Evolutionary conservation across 1,284 basidiomycete species (phyloP), one percentile per base, ranked within the genome.

Genomic region (Moesziomyces antarcticus): DNA sequence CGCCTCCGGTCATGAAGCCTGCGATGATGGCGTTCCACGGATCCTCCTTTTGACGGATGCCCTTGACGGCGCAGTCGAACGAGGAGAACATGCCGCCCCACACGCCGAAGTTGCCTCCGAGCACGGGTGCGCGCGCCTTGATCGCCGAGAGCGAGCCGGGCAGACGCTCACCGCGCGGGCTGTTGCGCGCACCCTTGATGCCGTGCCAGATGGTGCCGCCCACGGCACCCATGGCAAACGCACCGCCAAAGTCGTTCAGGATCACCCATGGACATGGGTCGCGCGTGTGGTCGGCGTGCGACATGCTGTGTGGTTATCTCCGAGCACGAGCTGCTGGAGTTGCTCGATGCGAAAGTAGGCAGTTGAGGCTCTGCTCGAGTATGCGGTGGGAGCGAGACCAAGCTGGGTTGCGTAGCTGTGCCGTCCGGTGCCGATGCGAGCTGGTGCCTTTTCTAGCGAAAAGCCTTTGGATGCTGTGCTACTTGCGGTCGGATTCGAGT

Each of bases 21-120:
- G 96, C 94, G 59, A 97, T 92, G 82, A 99, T 98, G 44, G 94
- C 94, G 85, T 99, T 99, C 94, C 95, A 99, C 53, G 95, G 93
- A 85, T 99, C 97, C 86, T 99, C 97, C 85, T 99, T 99, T 87
- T 99, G 96, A 83, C 97, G 65, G 20, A 82, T 93, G 11, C 94
- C 94, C 86, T 99, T 98, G 73, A 99, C 92, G 1, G 94, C 93
- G 85, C 97, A 99, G 85, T 99, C 97, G 80, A 95, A 99, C 24
- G 93, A 92, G 37, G 93, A 96, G 60, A 85, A 85, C 59, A 85
- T 80, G 11, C 84, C 85, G 84, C 96, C 96, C 95, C 95, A 98
- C 20, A 97, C 91, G 82, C 95, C 95, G 84, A 97, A 97, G 87
- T 97, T 97, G 30, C 95, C 95, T 55, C 96, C 97, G 21, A 96